These are phyloP conservation scores for Pythium myriotylum DNA, from an alignment of 352 stramenopile genomes.

Conservation along the genomic window DNA sequence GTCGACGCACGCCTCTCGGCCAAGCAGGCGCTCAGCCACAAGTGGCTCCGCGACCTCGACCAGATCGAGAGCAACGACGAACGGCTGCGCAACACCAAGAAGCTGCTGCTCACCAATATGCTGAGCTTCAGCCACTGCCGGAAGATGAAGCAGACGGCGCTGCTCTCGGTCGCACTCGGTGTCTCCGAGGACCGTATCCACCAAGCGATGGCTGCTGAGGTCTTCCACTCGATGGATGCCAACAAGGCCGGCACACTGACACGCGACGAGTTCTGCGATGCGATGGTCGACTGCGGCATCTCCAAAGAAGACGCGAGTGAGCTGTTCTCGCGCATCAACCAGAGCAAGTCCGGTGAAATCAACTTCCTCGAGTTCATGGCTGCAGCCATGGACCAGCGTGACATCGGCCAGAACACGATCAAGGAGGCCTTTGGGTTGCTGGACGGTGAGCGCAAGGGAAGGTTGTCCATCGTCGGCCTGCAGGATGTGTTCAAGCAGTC, in stretches of 20 bases:
- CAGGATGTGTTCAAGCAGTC: conserved; percentile 89
- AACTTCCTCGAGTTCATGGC: conserved; percentile 97
- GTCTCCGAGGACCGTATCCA: conserved; percentile 78
- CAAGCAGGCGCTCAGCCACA: conserved; percentile 66
- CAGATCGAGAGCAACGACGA: conserved; percentile 20
- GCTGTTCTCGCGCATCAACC: conserved; percentile 76
- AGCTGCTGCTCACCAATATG: conserved; percentile 76
- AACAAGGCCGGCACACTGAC: conserved; percentile 86
- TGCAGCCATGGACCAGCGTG: conserved; percentile 90
- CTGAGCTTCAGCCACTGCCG: conserved; percentile 70
- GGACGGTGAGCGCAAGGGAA: conserved; percentile 89
- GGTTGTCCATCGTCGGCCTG: conserved; percentile 90
- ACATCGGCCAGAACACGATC: conserved; percentile 90
- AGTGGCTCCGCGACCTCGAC: conserved; percentile 51
- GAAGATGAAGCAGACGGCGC: conserved; percentile 77
- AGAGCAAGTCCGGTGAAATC: conserved; percentile 84
- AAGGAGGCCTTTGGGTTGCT: conserved; percentile 91
- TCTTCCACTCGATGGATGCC: conserved; percentile 89
- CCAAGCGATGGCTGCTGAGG: conserved; percentile 71
- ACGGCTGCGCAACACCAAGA: conserved; percentile 61
- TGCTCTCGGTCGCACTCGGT: conserved; percentile 69
- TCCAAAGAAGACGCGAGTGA: conserved; percentile 76
- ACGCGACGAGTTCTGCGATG: conserved; percentile 93
- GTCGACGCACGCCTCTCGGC: conserved; percentile 64
- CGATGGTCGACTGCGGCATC: conserved; percentile 89